phyloP scores from a whole-genome alignment of 345 rosid genomes.

The Salix koriyanagi region DNA sequence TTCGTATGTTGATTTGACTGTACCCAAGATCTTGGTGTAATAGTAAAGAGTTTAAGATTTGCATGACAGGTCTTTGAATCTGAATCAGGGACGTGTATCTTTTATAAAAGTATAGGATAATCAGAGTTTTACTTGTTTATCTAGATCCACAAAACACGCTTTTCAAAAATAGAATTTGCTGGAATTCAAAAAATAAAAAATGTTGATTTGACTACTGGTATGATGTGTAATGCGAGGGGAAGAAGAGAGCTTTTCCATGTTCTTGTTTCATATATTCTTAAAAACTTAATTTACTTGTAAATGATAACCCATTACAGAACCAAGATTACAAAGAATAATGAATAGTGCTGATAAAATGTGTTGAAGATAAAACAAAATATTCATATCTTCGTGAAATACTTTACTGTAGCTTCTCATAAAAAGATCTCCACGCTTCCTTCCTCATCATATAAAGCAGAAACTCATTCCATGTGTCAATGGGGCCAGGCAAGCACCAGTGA shows the following conservation, averaged over 20 bases:
- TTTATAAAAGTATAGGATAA: accelerated
- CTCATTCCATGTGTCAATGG: constrained; percentile 72
- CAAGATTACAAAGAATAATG: background rate
- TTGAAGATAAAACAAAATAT: background rate
- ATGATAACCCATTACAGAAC: background rate
- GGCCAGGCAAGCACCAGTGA: constrained; percentile 91
- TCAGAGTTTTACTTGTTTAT: accelerated
- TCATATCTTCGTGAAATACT: background rate
- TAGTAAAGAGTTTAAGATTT: no score
- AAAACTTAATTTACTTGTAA: background rate
- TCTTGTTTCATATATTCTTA: background rate
- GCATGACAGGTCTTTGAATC: no score
- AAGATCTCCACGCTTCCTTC: constrained; percentile 18
- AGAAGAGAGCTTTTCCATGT: no score
- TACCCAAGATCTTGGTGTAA: no score
- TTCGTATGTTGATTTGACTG: background rate
- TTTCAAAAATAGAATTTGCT: accelerated
- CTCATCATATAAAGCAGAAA: constrained; percentile 52
- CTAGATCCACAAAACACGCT: accelerated
- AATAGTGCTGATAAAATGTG: background rate
- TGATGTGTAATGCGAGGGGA: background rate
- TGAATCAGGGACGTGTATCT: no score
- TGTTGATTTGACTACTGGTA: background rate
- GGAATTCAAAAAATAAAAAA: no score
- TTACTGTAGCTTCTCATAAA: constrained; percentile 4